Conservation (phyloP, 2,329 filamentous ascomycete genomes). For the Pseudogymnoascus sp. region DNA sequence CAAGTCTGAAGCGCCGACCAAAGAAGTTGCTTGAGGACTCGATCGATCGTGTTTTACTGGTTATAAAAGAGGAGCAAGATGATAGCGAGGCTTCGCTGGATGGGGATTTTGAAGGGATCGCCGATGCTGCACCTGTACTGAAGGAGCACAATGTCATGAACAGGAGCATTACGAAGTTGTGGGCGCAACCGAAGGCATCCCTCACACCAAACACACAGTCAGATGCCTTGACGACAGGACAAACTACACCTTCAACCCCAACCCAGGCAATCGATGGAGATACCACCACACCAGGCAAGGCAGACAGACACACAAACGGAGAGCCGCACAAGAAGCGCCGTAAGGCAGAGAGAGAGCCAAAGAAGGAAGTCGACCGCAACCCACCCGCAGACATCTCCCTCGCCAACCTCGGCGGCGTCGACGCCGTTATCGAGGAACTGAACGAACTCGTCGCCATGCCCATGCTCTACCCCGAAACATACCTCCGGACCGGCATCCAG, state of each 20-base stretch:
- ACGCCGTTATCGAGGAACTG: conserved; percentile 60
- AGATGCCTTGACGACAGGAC: conserved; percentile 3
- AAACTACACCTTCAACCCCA: conserved; percentile 17
- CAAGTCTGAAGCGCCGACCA: conserved; percentile 71
- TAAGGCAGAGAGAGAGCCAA: conserved; percentile 41
- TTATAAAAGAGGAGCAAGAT: conserved; percentile 53
- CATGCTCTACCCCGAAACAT: conserved; percentile 59
- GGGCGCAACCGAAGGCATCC: conserved; percentile 36
- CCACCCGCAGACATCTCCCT: conserved; percentile 61
- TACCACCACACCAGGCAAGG: conserved; percentile 19
- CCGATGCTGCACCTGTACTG: conserved; percentile 24
- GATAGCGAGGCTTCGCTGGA: conserved; percentile 39
- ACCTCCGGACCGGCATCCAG: conserved; percentile 56
- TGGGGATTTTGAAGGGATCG: conserved; percentile 42
- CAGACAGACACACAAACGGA: conserved; percentile 52
- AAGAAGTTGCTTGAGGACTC: conserved; percentile 77
- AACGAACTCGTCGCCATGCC: conserved; percentile 66
- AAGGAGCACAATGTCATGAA: conserved; percentile 56
- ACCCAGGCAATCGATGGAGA: conserved; percentile 13
- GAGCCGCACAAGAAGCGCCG: conserved; percentile 60
- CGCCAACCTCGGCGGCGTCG: conserved; percentile 68
- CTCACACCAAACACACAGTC: conserved; percentile 13
- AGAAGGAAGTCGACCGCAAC: conserved; percentile 49
- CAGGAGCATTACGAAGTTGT: conserved; percentile 52
- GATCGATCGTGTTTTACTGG: conserved; percentile 71